These are phyloP conservation scores for Arthrobotrys conoides DNA, from an alignment of 2,329 filamentous ascomycete species.

Conservation along the genomic window DNA sequence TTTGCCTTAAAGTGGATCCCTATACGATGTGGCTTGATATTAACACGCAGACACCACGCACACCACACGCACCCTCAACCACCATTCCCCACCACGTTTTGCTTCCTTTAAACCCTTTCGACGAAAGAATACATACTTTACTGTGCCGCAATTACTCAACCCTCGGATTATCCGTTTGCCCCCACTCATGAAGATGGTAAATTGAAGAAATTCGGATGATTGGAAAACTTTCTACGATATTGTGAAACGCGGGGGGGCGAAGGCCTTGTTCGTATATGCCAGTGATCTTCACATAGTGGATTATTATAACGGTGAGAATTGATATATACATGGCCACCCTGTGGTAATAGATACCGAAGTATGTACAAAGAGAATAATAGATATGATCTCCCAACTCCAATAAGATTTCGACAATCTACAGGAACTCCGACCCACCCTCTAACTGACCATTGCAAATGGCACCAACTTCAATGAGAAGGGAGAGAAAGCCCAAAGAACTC, in stretches of 20 bases:
- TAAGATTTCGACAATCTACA: conserved; percentile 1
- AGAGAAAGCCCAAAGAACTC: background rate
- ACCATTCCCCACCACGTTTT: conserved; percentile 23
- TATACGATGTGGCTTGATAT: conserved; percentile 50
- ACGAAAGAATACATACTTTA: no score
- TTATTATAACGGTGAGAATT: conserved; percentile 44
- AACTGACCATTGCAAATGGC: conserved; percentile 26
- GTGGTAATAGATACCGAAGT: conserved; percentile 20
- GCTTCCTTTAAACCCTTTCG: background rate
- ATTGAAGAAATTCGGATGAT: conserved; percentile 13
- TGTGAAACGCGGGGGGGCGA: conserved; percentile 7
- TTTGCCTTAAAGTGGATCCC: conserved; percentile 59
- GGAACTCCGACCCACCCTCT: conserved; percentile 39
- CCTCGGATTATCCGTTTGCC: conserved; percentile 30
- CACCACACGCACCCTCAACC: conserved; percentile 1
- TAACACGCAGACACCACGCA: conserved; percentile 37
- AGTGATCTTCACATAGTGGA: conserved; percentile 36
- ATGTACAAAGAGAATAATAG: conserved; percentile 28
- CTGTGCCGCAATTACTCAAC: conserved; percentile 29
- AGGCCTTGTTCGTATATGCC: conserved; percentile 20
- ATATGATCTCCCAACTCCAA: conserved; percentile 16
- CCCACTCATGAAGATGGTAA: conserved; percentile 25
- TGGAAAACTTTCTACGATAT: background rate
- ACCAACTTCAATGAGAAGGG: conserved; percentile 25
- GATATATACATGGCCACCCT: conserved; percentile 38